Evolutionary conservation across 495 filamentous ascomycete species (phyloP), one percentile per base, ranked within the genome.

Genomic region (Trichocladium uniseriatum): DNA sequence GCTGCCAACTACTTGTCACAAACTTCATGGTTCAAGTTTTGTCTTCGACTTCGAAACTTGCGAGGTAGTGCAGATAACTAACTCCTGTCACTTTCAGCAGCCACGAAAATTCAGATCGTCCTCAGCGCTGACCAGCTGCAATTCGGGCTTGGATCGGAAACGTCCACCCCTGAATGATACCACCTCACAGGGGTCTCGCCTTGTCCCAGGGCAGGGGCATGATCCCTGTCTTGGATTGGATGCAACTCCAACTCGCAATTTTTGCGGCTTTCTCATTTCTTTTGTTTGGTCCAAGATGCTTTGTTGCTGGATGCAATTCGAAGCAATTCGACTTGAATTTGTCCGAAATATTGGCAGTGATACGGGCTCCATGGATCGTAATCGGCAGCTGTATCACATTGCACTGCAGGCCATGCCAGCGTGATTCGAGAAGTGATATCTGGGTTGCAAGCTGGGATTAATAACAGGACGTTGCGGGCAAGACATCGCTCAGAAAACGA

Each of bases 101-200:
- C n/a, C n/a, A 18, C 38, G 46, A 49, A 49, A 43, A 36, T 43
- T 29, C 20, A 37, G 31, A 49, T 49, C 38, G 10, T 37, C 47
- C 9, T n/a, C n/a, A 31, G 43, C 18, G 15, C 15, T 43, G 21
- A 36, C 47, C 24, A 27, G 24, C 19, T 45, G 45, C 40, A 32
- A 20, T 32, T 43, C 34, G 11, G 39, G 38, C 46, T 44, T 45
- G 45, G 51, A 37, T 54, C 45, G 45, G 51, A 54, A 53, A 47
- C 29, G 19, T 5, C 1, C 34, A 45, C 41, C 52, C 52, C 46
- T 54, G 46, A 31, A 31, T 37, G 47, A 43, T 19, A 38, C 44
- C 32, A 43, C 22, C 11, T 29, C 16, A 21, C 38, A 36, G 38
- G 36, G 43, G 34, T 28, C n/a, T 28, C 19, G 34, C 21, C 27